Base-by-base conservation (phyloP, 768 basidiomycete species). In the Kwoniella shandongensis region DNA sequence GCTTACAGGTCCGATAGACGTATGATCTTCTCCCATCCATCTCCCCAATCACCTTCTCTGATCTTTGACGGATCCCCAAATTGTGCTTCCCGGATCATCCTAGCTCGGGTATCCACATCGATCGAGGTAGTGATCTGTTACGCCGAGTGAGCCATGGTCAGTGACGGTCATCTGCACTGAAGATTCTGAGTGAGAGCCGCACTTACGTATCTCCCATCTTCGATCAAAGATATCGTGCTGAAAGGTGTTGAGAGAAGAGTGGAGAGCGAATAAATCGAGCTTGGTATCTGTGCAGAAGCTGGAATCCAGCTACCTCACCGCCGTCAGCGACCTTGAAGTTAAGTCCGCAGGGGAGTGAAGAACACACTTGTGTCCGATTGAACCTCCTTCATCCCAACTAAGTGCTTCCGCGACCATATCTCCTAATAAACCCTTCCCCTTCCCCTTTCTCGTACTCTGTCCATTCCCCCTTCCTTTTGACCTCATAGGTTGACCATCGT, bases 291-390 rank as follows among this genome's bases (percentile, higher is more conserved):
- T 6, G 44, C 22, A 1, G 52, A 25, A 22, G 61, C 44, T 11
- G 67, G 67, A 18, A 63, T 13, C 67, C 67, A 69, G 52, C 67
- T 69, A 44, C 29, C 32, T n/a, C n/a, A n/a, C n/a, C n/a, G n/a
- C n/a, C n/a, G n/a, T n/a, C n/a, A n/a, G n/a, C n/a, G n/a, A n/a
- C n/a, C n/a, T n/a, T n/a, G n/a, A n/a, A n/a, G n/a, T n/a, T n/a
- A n/a, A n/a, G n/a, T n/a, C n/a, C n/a, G n/a, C n/a, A n/a, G n/a
- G n/a, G n/a, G n/a, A n/a, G n/a, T n/a, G n/a, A n/a, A n/a, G n/a
- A n/a, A 40, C 67, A 51, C 42, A 69, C 67, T 69, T 69, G 22
- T 69, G 67, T 13, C 59, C 62, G 0, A 66, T 47, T 15, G 29
- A 23, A 4, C 53, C 50, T 17, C 51, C 56, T 23, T 69, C 67